These are phyloP conservation scores for Chrysoporthe puriensis DNA, from an alignment of 2,329 filamentous ascomycete genomes.

Conservation along the genomic window DNA sequence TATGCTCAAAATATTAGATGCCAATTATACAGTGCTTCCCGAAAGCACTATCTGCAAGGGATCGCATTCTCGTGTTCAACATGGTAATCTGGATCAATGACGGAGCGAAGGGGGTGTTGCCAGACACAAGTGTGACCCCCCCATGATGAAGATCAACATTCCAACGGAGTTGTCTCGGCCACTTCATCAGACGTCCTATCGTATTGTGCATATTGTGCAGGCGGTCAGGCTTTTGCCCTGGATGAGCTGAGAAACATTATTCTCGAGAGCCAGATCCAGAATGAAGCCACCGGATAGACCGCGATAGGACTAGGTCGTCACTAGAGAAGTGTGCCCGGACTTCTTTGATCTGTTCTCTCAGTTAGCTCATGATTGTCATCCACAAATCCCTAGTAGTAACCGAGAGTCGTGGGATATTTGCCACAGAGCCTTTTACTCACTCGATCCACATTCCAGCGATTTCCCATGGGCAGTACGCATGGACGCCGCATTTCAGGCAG, in stretches of 20 bases:
- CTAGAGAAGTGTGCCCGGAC: not conserved
- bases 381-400: not conserved
- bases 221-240: not conserved
- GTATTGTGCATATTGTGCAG: not conserved
- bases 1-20: not conserved
- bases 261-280: not conserved
- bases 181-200: not conserved
- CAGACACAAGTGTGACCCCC: not conserved
- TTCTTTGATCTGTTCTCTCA: not conserved
- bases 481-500: not conserved
- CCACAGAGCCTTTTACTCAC: not conserved
- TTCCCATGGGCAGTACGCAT: not conserved
- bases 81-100: conserved; percentile 1
- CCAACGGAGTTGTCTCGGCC: conserved; percentile 1
- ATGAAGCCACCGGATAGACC: not conserved
- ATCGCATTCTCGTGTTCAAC: not conserved
- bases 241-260: not conserved
- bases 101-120: not conserved
- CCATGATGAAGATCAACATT: not conserved
- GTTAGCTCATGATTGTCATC: not conserved
- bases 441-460: not conserved
- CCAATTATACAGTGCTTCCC: not conserved
- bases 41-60: not conserved
- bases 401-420: not conserved
- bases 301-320: not conserved